Conservation (phyloP, 176 grass and related monocot genomes). For the Phyllostachys edulis region DNA sequence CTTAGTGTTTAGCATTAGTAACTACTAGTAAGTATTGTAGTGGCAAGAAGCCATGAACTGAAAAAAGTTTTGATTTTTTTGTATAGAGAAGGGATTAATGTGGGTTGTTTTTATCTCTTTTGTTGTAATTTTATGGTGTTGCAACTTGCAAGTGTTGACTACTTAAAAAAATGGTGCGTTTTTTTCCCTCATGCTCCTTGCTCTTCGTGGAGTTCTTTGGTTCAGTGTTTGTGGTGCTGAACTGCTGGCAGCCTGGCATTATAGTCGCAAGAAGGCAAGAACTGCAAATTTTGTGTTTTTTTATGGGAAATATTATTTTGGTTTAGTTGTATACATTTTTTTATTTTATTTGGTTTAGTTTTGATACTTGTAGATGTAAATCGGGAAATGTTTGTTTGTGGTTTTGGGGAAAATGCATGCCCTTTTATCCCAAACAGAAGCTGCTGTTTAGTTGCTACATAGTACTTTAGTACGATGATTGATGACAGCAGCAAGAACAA, state of each 20-base stretch:
- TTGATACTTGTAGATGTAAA: neutral
- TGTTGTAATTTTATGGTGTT: constrained; percentile 12
- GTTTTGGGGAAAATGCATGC: neutral
- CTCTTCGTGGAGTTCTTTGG: neutral
- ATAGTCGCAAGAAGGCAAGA: neutral
- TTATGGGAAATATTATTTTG: too few species aligned
- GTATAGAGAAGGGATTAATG: constrained; percentile 16
- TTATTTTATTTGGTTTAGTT: neutral
- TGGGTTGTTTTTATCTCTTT: neutral
- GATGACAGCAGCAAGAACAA: neutral
- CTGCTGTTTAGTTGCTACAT: neutral
- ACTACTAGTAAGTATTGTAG: neutral
- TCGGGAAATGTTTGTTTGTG: neutral
- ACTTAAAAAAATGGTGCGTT: constrained; percentile 8
- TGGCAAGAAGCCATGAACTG: constrained; percentile 1
- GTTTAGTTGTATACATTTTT: neutral
- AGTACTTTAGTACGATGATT: neutral
- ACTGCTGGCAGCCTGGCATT: neutral
- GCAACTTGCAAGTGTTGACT: constrained; percentile 10
- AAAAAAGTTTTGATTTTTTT: constrained; percentile 16
- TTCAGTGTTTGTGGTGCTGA: neutral
- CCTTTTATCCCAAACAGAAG: neutral
- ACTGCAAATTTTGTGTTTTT: neutral
- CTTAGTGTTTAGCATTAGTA: constrained; percentile 13
- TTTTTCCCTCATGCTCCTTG: neutral